These are phyloP conservation scores for Carpinus fangiana DNA, from an alignment of 306 rosid species.

Conservation along the genomic window DNA sequence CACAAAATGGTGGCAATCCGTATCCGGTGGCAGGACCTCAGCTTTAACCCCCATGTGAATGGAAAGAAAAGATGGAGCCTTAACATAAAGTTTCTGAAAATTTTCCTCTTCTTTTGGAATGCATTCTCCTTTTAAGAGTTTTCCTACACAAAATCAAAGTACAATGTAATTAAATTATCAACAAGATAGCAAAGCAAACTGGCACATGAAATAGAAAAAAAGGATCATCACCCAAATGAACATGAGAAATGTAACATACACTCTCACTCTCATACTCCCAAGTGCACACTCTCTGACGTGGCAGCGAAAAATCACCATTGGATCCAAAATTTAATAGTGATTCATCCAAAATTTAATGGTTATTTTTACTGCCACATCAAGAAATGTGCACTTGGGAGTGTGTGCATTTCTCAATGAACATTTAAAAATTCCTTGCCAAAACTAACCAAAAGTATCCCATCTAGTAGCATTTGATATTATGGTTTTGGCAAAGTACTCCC, in stretches of 20 bases:
- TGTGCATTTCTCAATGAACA: too few species aligned
- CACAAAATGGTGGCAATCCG: slow-evolving; percentile 95
- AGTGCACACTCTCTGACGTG: too few species aligned
- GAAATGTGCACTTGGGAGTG: too few species aligned
- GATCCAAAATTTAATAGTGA: too few species aligned
- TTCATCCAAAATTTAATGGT: too few species aligned
- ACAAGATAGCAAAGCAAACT: slow-evolving; percentile 9
- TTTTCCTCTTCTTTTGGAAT: slow-evolving; percentile 87
- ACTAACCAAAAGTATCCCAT: slow-evolving; percentile 99
- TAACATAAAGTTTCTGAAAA: slow-evolving; percentile 82
- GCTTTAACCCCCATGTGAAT: slow-evolving; percentile 98
- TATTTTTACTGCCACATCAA: too few species aligned
- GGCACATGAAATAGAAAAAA: slow-evolving; percentile 23
- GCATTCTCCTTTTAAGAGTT: slow-evolving; percentile 61
- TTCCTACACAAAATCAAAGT: slow-evolving; percentile 48
- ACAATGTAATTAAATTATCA: slow-evolving; percentile 17
- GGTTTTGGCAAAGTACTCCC: slow-evolving; percentile 83
- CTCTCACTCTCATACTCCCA: too few species aligned
- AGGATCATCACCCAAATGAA: slow-evolving; percentile 23
- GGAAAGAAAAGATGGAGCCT: slow-evolving; percentile 97
- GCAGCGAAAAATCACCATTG: too few species aligned
- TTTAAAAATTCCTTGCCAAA: slow-evolving; percentile 10
- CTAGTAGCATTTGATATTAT: slow-evolving; percentile 94
- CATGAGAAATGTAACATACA: too few species aligned
- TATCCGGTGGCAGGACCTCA: slow-evolving; percentile 83